These are phyloP conservation scores for Leccinum longicurvipes DNA, from an alignment of 768 basidiomycete genomes.

Conservation along the genomic window DNA sequence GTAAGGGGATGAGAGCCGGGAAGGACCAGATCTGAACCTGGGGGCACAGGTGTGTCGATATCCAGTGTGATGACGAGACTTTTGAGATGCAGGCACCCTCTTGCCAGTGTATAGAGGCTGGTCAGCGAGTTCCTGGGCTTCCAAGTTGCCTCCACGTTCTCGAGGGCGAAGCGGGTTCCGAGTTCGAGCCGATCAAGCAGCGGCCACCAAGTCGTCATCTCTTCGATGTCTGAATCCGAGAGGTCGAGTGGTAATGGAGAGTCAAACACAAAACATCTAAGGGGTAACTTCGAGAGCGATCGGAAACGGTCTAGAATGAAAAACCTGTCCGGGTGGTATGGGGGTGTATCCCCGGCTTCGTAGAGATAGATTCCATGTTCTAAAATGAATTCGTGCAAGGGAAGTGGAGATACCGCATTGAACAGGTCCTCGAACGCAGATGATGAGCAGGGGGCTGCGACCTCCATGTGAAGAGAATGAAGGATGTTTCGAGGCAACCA, in stretches of 20 bases:
- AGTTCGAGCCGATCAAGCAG: constrained; percentile 41
- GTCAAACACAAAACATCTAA: constrained; percentile 39
- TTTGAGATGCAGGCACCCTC: constrained; percentile 15
- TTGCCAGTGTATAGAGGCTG: constrained; percentile 15
- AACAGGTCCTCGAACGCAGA: constrained; percentile 38
- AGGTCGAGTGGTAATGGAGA: constrained; percentile 38
- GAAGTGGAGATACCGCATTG: constrained; percentile 27
- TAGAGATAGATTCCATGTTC: constrained; percentile 32
- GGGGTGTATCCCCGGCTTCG: constrained; percentile 34
- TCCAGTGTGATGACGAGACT: constrained; percentile 22
- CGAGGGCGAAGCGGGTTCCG: constrained; percentile 29
- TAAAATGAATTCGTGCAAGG: constrained; percentile 38
- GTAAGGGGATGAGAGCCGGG: constrained; percentile 22
- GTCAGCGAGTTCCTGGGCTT: constrained; percentile 15
- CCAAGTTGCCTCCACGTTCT: constrained; percentile 21
- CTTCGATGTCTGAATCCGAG: constrained; percentile 37
- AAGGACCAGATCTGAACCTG: background rate
- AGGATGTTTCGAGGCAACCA: constrained; percentile 33
- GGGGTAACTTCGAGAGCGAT: constrained; percentile 32
- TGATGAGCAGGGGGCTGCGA: constrained; percentile 24
- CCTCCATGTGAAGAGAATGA: constrained; percentile 38
- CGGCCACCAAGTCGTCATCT: constrained; percentile 45
- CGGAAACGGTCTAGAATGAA: constrained; percentile 33
- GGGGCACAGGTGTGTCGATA: background rate
- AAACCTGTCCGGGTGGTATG: constrained; percentile 7